Percentiles rank a stretch among this genome's conserved stretches.
phyloP scores from a whole-genome alignment of 164 flowering plant genomes.

The Brasenia schreberi region DNA sequence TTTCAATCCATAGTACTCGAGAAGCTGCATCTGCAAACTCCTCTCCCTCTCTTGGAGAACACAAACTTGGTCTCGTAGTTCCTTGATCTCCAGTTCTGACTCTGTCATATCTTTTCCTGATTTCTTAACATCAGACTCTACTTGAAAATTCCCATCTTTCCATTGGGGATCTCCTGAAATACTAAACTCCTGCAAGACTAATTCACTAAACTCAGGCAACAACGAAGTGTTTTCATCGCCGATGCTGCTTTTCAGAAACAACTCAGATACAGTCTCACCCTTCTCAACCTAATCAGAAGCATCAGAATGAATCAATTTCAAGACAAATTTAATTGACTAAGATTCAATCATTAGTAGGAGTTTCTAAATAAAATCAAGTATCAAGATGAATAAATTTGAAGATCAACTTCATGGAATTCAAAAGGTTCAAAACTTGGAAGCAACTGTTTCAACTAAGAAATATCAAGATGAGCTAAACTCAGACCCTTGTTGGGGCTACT shows the following conservation, averaged over 20 bases:
- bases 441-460: no score
- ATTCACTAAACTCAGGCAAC: conserved; percentile 50
- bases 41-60: conserved; percentile 65
- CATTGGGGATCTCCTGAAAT: conserved; percentile 14
- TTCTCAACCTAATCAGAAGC: background rate
- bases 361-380: no score
- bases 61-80: conserved; percentile 32
- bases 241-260: background rate
- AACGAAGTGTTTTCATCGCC: conserved; percentile 36
- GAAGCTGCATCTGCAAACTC: conserved; percentile 53
- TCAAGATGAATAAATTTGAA: background rate
- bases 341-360: no score
- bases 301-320: background rate
- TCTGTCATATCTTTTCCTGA: conserved; percentile 10
- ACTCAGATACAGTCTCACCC: background rate
- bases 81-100: conserved; percentile 43
- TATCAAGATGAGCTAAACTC: no score
- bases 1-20: conserved; percentile 83
- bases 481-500: no score
- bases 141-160: conserved; percentile 21
- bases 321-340: background rate
- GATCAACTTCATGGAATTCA: background rate
- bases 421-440: background rate
- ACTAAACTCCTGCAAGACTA: conserved; percentile 34
- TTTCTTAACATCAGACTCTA: background rate